phyloP scores from a whole-genome alignment of 2,329 filamentous ascomycete species.

The Xylaria sp. region DNA sequence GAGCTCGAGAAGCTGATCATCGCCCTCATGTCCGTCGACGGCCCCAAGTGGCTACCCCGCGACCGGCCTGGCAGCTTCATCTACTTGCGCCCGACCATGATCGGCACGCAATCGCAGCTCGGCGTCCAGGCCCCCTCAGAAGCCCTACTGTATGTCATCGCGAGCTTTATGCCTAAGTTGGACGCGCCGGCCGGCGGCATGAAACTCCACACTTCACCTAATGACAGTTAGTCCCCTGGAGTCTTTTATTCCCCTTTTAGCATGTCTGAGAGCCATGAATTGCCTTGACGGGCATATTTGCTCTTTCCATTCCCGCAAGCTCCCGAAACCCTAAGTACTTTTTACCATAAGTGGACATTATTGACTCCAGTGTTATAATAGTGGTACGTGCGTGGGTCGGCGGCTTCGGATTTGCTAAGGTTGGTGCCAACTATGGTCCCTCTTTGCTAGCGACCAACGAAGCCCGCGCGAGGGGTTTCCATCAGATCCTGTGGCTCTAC shows the following conservation, averaged over 20 bases:
- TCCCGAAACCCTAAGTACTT: too few relatives aligned
- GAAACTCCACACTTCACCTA: conserved; percentile 76
- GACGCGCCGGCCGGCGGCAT: conserved; percentile 62
- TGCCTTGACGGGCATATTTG: too few relatives aligned
- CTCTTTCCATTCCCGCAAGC: too few relatives aligned
- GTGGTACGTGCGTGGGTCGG: conserved; percentile 91
- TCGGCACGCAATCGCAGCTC: conserved; percentile 79
- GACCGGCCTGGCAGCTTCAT: conserved; percentile 72
- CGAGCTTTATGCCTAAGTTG: conserved; percentile 64
- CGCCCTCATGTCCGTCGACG: conserved; percentile 73
- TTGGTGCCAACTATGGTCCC: conserved; percentile 93
- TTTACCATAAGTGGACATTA: too few relatives aligned
- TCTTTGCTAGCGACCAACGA: conserved; percentile 78
- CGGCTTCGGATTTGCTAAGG: conserved; percentile 89
- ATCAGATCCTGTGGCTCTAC: conserved; percentile 95
- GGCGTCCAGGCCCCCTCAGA: conserved; percentile 80
- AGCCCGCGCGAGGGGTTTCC: conserved; percentile 74
- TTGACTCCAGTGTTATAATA: too few relatives aligned
- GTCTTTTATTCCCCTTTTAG: too few relatives aligned
- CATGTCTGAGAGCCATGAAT: too few relatives aligned
- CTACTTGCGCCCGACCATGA: conserved; percentile 86
- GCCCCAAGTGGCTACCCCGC: conserved; percentile 78
- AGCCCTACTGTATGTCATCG: conserved; percentile 88
- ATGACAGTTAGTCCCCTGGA: too few relatives aligned
- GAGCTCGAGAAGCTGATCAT: conserved; percentile 69